phyloP scores from a whole-genome alignment of 2,329 filamentous ascomycete species.

The Fusarium acutatum region DNA sequence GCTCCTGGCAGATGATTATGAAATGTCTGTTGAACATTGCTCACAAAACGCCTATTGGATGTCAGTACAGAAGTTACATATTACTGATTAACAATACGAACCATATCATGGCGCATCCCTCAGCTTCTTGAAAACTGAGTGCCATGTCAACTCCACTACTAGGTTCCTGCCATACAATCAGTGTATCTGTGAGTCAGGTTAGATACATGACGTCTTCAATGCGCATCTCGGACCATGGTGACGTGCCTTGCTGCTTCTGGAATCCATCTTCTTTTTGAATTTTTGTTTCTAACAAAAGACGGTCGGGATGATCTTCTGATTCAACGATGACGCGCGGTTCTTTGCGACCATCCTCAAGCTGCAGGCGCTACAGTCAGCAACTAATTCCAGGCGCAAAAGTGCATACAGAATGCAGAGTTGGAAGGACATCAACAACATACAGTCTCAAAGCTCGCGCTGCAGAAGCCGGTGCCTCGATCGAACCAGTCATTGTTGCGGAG shows the following conservation, averaged over 20 bases:
- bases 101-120: constrained; percentile 94
- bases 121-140: constrained; percentile 95
- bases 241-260: constrained; percentile 93
- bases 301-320: constrained; percentile 89
- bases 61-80: constrained; percentile 30
- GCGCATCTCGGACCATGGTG: neutral
- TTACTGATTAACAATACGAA: constrained; percentile 50
- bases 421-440: constrained; percentile 60
- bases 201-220: constrained; percentile 36
- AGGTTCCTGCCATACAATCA: constrained; percentile 97
- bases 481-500: constrained; percentile 99
- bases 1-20: constrained; percentile 65
- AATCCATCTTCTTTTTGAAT: constrained; percentile 96
- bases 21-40: constrained; percentile 81
- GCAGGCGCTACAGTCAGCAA: constrained; percentile 40
- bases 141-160: constrained; percentile 92
- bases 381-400: constrained; percentile 11
- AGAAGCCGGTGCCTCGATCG: constrained; percentile 96
- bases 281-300: constrained; percentile 85
- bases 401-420: neutral
- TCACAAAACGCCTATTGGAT: constrained; percentile 83
- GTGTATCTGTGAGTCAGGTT: constrained; percentile 72
- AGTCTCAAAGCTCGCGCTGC: constrained; percentile 77
- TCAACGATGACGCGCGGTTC: constrained; percentile 90
- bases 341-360: constrained; percentile 71